These are phyloP conservation scores for Globisporangium apiculatum DNA, from an alignment of 352 stramenopile genomes.

Conservation along the genomic window DNA sequence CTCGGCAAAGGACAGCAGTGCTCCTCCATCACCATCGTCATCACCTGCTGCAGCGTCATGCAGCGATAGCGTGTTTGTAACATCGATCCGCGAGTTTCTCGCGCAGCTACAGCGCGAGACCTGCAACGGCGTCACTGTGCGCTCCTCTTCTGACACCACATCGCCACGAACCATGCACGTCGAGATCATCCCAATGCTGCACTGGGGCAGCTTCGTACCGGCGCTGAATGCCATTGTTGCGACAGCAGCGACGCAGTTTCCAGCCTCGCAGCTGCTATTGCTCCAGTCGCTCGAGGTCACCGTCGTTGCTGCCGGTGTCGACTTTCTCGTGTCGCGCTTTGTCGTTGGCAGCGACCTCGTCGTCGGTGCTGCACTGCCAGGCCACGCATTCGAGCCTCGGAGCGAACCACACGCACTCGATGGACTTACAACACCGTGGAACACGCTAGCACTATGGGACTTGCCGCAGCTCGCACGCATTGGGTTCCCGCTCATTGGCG, in stretches of 20 bases:
- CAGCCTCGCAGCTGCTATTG: conserved; percentile 46
- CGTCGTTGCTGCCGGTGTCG: conserved; percentile 43
- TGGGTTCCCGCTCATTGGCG: conserved; percentile 86
- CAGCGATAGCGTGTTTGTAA: conserved; percentile 21
- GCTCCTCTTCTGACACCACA: background rate
- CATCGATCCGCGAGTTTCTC: conserved; percentile 38
- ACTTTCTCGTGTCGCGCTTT: conserved; percentile 56
- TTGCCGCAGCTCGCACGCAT: conserved; percentile 84
- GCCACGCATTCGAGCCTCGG: conserved; percentile 49
- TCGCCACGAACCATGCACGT: conserved; percentile 18
- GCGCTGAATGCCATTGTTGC: conserved; percentile 91
- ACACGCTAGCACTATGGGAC: conserved; percentile 95
- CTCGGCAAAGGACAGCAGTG: background rate
- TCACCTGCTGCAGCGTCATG: background rate
- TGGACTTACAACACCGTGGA: conserved; percentile 92
- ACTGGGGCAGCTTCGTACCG: conserved; percentile 94
- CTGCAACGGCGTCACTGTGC: conserved; percentile 1
- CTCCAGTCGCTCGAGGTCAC: conserved; percentile 91
- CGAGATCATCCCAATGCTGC: conserved; percentile 85
- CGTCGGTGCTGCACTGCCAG: conserved; percentile 85
- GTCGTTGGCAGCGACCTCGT: conserved; percentile 77
- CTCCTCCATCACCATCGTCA: background rate
- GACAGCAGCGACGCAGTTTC: conserved; percentile 58
- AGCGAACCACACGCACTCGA: conserved; percentile 55
- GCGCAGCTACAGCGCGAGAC: conserved; percentile 21